Evolutionary conservation across 257 asterid genomes (phyloP), one percentile per base, ranked within the genome.

Genomic region (Nemophila menziesii): DNA sequence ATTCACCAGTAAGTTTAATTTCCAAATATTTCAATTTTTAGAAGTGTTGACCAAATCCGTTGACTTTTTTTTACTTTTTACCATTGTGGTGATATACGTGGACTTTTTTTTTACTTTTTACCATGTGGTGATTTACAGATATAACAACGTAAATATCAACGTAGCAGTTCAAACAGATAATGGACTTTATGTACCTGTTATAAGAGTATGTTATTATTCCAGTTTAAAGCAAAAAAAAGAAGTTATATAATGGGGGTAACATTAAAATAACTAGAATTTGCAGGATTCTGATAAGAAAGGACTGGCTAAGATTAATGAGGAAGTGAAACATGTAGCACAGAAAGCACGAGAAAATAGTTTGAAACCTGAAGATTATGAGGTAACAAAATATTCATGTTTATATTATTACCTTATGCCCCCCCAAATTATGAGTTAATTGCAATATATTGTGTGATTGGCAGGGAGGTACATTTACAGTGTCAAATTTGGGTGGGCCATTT

Each of bases 221-320:
- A 34, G 37, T 45, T 14, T 6, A 36, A 42, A 24, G 38, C 20
- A 21, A 8, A 5, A 16, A 22, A 24, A 46, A 16, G 21, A 42
- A 0, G 5, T n/a, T n/a, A n/a, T n/a, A n/a, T n/a, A 16, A 18
- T 39, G 15, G 36, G 15, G 48, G 43, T 37, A 52, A 46, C 46
- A 41, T 43, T 12, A 59, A 27, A 48, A 63, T 37, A 37, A 15
- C 9, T 56, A 11, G 11, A 46, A 44, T 56, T 58, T 54, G 59
- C 77, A 90, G 99, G 96, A 90, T 34, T 94, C 94, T 39, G 99
- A 90, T 73, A 82, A 85, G 86, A 90, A 85, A 73, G 93, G 99
- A 41, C 62, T 90, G 33, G 73, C 94, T 8, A 67, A 43, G 48
- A 82, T 90, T 42, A 63, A 83, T n/a, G 89, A 90, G 52, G 96